Base-by-base conservation (phyloP, 495 filamentous ascomycete genomes). In the Recurvomyces mirabilis region DNA sequence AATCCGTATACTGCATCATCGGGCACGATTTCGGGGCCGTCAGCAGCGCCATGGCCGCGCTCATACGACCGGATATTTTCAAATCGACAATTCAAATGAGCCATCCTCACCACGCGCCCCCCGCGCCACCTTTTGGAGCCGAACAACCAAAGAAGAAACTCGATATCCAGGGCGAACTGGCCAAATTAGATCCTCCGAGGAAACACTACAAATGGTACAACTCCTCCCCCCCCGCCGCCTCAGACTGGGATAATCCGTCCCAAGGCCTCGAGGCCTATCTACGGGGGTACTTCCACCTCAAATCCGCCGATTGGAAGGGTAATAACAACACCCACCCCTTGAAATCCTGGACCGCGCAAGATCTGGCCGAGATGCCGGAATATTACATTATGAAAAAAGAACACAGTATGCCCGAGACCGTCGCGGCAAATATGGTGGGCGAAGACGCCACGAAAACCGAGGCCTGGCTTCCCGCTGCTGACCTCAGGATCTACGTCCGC, bases 201-300 rank as follows among this genome's bases (percentile, higher is more conserved):
- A 82, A 82, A 48, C 76, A 83, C 49, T 83, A 83, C 63, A 79
- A 77, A 55, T 77, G 70, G 72, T 81, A 82, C 58, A 81, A 82
- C 54, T 78, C 74, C 0, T 76, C 71, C 14, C 41, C 65, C 0
- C 39, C 59, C 2, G 78, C 78, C 1, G 72, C 68, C 22, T n/a
- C 29, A 0, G 75, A 83, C 17, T 82, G 81, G 78, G 64, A 65
- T n/a, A 47, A 54, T 13, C 68, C 72, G 4, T 46, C 57, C 0
- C 65, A 72, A 44, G 73, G 75, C 3, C 62, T 83, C 14, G 63
- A 68, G 28, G 54, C 53, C 7, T 83, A 82, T 44, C 57, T 82
- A 22, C 67, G 79, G 3, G 76, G 79, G 9, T 84, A 82, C 54
- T 74, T 82, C 45, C 71, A 82, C 56, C 61, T 83, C 14, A 84